These are phyloP conservation scores for Salix brachista DNA, from an alignment of 345 rosid species.

Conservation along the genomic window DNA sequence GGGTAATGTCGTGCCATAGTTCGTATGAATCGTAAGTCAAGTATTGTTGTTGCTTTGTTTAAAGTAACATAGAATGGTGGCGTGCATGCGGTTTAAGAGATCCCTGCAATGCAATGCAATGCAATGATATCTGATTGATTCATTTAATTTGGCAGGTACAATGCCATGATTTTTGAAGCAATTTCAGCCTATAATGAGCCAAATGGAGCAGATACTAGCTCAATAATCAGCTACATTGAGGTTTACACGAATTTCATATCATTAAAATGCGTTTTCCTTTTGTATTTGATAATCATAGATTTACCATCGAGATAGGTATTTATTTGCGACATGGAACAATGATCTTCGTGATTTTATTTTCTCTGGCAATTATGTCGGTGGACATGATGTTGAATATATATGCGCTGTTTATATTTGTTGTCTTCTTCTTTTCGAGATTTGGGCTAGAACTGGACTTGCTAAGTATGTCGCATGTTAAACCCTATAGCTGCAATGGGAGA, in stretches of 20 bases:
- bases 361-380: background rate
- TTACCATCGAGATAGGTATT: background rate
- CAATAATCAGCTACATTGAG: conserved; percentile 65
- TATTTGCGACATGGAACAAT: background rate
- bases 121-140: background rate
- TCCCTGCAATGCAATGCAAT: too few species aligned
- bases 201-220: conserved; percentile 57
- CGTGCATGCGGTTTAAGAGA: background rate
- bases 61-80: background rate
- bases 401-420: background rate
- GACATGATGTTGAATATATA: background rate
- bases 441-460: background rate
- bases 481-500: background rate
- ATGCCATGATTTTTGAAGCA: conserved; percentile 79
- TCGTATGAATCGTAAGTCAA: background rate
- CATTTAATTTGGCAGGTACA: conserved; percentile 40
- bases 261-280: background rate
- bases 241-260: conserved; percentile 22
- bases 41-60: background rate
- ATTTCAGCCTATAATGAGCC: conserved; percentile 52
- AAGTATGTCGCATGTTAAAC: background rate
- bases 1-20: background rate
- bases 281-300: background rate
- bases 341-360: background rate
- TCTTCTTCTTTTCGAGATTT: background rate